Evolutionary conservation across 306 rosid genomes (phyloP).

Genomic region (Cucurbita argyrosperma): DNA sequence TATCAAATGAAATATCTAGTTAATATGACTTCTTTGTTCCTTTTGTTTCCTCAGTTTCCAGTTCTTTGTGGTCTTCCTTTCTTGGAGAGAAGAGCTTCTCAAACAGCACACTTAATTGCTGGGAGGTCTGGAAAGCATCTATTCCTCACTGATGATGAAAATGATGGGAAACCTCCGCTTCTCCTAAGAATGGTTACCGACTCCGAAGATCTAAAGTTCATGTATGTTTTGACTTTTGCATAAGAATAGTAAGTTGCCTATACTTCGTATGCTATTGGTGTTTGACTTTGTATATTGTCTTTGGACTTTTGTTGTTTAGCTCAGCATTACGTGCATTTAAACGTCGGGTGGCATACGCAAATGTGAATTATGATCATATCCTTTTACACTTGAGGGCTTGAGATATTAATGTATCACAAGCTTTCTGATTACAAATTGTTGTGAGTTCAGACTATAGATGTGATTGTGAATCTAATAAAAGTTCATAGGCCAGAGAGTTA

Average conservation of each 20-base stretch:
- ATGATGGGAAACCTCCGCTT: conserved; percentile 66
- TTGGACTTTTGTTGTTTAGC: conserved; percentile 28
- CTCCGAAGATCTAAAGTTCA: conserved; percentile 64
- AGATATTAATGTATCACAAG: background rate
- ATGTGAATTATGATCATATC: conserved; percentile 89
- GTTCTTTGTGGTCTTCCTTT: conserved; percentile 84
- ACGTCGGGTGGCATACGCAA: conserved; percentile 95
- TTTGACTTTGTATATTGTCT: conserved; percentile 1
- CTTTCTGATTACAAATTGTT: background rate
- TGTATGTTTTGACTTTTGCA: conserved; percentile 37
- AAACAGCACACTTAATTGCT: conserved; percentile 81
- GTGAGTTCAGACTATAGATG: background rate
- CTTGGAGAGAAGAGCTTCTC: conserved; percentile 82
- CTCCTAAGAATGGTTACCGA: conserved; percentile 76
- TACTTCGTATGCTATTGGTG: background rate
- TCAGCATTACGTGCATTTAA: conserved; percentile 69
- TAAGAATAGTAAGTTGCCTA: conserved; percentile 8
- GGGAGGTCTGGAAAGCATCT: conserved; percentile 97
- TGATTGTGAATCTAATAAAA: background rate
- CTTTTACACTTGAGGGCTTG: conserved; percentile 12
- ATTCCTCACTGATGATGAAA: conserved; percentile 61
- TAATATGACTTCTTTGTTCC: background rate
- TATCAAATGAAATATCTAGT: background rate
- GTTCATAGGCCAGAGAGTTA: background rate
- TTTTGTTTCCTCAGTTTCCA: conserved; percentile 48